Evolutionary conservation across 768 basidiomycete genomes (phyloP), one percentile per base, ranked within the genome.

Genomic region (Leccinum disarticulatum): DNA sequence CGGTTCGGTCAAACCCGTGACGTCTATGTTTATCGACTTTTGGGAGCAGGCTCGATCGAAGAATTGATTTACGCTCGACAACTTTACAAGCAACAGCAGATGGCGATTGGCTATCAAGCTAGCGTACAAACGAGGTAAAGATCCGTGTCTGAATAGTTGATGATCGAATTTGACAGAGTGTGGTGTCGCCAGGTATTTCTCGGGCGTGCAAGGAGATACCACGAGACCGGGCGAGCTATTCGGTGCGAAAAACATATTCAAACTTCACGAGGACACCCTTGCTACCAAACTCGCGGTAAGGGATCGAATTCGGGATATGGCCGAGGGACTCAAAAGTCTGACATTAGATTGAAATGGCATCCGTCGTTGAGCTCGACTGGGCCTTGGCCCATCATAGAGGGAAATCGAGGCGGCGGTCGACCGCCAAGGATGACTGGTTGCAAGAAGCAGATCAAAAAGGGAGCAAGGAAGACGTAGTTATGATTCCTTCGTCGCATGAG

Each of bases 1-100:
- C 84, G 91, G 6, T 90, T 93, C 61, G 94, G 94, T 14, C 94
- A 96, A 73, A 86, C 81, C 1, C 87, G 93, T 19, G 88, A 95
- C 66, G 94, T 96, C 22, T 79, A 83, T 1, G 93, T 95, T 1
- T 93, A 86, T 66, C 83, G 94, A 36, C 79, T 96, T 7, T 78
- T 96, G 15, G 92, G 90, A 1, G 91, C 92, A 3, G 93, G 94
- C 3, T 91, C 91, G 7, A 80, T 95, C 13, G 93, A 95, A 67
- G 93, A 95, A 69, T 74, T 93, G 47, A 92, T 94, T 19, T 94
- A 94, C 66, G 90, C 90, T 0, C 84, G 93, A 13, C 93, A 95
- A 68, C 83, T 96, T 22, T 95, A 95, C 75, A 95, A 95, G 70
- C 92, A 94, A 63, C 94, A 95, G 69, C 90, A 93, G 68, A 93